Base-by-base conservation (phyloP, 1,139 yeast genomes). In the Hyphopichia fennica region DNA sequence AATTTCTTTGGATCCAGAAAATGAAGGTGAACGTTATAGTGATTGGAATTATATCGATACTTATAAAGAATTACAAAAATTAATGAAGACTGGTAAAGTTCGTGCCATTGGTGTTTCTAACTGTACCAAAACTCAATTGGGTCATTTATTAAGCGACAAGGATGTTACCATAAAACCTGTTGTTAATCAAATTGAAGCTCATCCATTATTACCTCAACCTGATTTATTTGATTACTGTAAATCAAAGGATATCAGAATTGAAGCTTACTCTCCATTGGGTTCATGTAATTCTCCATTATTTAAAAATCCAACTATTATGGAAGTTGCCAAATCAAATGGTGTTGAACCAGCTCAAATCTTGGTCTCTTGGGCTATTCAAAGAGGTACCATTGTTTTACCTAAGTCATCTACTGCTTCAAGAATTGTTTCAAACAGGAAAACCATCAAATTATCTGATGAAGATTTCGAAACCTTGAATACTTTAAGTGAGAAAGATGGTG, bases 41-140 rank as follows among this genome's bases (percentile, higher is more conserved):
- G 75, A 71, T 41, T 82, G 85, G 79, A 68, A 73, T 54, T 78
- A 73, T 52, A 63, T 81, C 47, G 81, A 86, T 57, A 82, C 96
- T 40, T 89, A 87, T 81, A 79, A 78, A 60, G 66, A 68, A 43
- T 70, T 87, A 68, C 93, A 88, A 67, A 70, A 77, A 48, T 65
- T 87, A 44, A 63, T 60, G 53, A 72, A 79, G 51, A 65, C 82
- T 39, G 84, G 82, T 36, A 81, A 84, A 64, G 66, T 73, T 23
- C 79, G 67, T 54, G 72, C 83, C 37, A 73, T 82, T 53, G 88
- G 87, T 46, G 84, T 82, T 33, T 79, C 84, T 8, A 82, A 82
- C 62, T 81, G 69, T 57, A 72, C 81, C 15, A 57, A 67, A 35
- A 65, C 65, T 35, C 70, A 73, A 52, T 53, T 81, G 41, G 67